Percentiles rank a stretch among this genome's conserved stretches.
phyloP scores from a whole-genome alignment of 345 rosid species.

The Eucalyptus paniculata region DNA sequence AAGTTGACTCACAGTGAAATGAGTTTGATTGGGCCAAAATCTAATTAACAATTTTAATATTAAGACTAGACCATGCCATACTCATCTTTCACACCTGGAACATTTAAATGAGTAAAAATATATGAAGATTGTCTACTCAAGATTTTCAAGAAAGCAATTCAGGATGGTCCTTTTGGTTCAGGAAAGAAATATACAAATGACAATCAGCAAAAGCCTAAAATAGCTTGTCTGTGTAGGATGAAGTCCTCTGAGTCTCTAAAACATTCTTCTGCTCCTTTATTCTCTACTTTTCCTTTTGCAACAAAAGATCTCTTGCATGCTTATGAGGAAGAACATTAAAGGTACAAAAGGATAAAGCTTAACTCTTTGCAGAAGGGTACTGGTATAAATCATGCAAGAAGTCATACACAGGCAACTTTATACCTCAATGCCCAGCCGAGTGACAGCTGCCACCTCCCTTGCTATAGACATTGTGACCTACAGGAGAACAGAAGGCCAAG shows the following conservation, averaged over 20 bases:
- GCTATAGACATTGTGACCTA: conserved; percentile 94
- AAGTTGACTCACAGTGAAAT: not conserved
- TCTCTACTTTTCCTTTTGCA: not conserved
- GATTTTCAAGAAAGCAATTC: not conserved
- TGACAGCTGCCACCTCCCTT: conserved; percentile 88
- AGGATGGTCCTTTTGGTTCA: not conserved
- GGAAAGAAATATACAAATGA: not conserved
- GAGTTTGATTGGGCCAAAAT: not conserved
- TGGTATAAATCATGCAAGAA: not conserved
- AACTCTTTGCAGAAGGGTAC: not conserved
- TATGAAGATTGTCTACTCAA: not conserved
- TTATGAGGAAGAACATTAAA: not conserved
- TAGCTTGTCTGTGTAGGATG: not conserved
- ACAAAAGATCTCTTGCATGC: not conserved
- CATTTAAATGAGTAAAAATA: not conserved
- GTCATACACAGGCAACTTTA: not conserved
- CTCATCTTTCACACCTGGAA: not conserved
- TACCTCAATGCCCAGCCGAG: conserved; percentile 88
- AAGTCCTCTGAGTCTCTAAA: not conserved
- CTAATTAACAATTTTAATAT: not conserved
- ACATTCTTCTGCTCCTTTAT: not conserved
- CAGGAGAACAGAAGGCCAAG: not conserved
- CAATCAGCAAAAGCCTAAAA: not conserved
- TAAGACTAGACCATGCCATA: not conserved
- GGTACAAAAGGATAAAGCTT: not conserved